Base-by-base conservation (phyloP, 768 basidiomycete genomes). In the Suillus paluster region DNA sequence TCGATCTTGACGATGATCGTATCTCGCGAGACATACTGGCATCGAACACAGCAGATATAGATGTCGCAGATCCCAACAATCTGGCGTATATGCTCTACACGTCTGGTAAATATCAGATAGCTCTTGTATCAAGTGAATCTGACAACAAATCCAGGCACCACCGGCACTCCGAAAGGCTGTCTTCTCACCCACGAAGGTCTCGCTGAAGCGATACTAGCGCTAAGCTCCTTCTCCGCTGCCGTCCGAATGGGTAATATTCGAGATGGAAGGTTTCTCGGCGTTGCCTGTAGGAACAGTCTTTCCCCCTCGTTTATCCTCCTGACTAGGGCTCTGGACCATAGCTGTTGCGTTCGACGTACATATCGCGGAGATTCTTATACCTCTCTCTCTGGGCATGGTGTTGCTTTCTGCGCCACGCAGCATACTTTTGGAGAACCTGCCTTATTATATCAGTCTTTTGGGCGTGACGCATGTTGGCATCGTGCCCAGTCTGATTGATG, bases 281-380 rank as follows among this genome's bases (percentile, higher is more conserved):
- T 82, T 41, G 83, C 82, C 42, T 84, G 81, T 83, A 55, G 65
- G 53, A 17, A 54, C 23, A 12, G 77, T 73, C 34, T 39, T 38
- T 54, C 45, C 21, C 27, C 19, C 30, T 6, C 50, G 17, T 59
- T 42, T 33, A 53, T 10, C 17, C 41, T 68, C 19, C 65, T 60
- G 38, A 59, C 38, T 34, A n/a, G 15, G 15, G 19, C n/a, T 10
- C 19, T 21, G n/a, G 34, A 33, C 19, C 27, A 15, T 62, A 84
- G 83, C 83, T 17, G 78, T 83, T 54, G 83, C 83, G 12, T 84
- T 84, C 64, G 83, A 84, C 59, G 83, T 84, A 0, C 83, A 84
- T 67, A 52, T 84, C 33, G 74, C 75, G 6, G 83, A 84, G 66
- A 78, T 80, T 33, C 67, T 83, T 50, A 69, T 79, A 15, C 70